Base-by-base conservation (phyloP, 108 stramenopile genomes). In the Cyclostephanos invisitatus region DNA sequence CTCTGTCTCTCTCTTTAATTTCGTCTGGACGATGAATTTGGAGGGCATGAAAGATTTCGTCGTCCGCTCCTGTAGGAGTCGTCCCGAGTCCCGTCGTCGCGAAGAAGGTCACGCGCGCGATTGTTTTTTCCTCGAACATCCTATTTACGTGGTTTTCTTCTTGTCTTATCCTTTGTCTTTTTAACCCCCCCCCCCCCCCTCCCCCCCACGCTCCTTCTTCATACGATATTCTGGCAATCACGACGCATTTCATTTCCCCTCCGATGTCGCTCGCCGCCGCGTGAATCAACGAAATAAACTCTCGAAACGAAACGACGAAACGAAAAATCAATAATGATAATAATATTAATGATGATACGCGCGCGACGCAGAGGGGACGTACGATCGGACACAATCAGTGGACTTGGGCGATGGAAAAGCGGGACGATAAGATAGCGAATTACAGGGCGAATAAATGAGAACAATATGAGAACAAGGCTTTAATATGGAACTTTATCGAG, bases 371-470 rank as follows among this genome's bases (percentile, higher is more conserved):
- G 58, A 78, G 88, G 70, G 86, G 78, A 56, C 78, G 87, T n/a
- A 71, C 77, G 37, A 75, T 85, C 35, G 58, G 76, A 24, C 62
- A 61, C 17, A 82, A 83, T 63, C 82, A 87, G 68, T 89, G 82
- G 72, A 81, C 84, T 3, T 89, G 80, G 67, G 76, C 78, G 5
- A 83, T 91, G 88, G 81, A 78, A 20, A 86, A 78, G 47, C 83
- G 90, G 9, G 88, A 91, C 57, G 35, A 70, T 1, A 38, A 58
- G 8, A 28, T 85, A 22, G 69, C 49, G 25, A 58, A 74, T 21
- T 69, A 72, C 28, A 69, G 78, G 70, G 63, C 70, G 57, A 51
- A 47, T 9, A 73, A 80, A 51, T 67, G 69, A 53, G 22, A 71
- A 42, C 65, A 12, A 40, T 59, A 22, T 29, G 5, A 11, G 49